Evolutionary conservation across 805 yeast species (phyloP).

Genomic region (Sugiyamaella marilandica): DNA sequence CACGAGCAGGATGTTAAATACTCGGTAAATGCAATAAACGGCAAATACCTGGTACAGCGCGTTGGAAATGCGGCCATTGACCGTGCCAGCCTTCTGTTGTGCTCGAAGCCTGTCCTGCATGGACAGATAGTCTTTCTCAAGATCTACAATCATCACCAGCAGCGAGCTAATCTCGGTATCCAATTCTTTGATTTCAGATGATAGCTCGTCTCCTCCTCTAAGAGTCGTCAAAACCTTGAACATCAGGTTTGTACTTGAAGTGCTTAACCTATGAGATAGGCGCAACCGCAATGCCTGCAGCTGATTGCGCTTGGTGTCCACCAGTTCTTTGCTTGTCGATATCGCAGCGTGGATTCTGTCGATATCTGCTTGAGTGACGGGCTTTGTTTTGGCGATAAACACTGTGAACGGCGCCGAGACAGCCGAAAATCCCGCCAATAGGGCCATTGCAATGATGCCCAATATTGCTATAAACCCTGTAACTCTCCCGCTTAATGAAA

Average conservation of each 20-base stretch:
- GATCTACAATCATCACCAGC: conserved; percentile 29
- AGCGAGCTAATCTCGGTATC: conserved; percentile 35
- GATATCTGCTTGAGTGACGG: conserved; percentile 29
- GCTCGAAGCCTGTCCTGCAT: conserved; percentile 23
- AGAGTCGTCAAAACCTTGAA: conserved; percentile 25
- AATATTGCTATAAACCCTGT: conserved; percentile 35
- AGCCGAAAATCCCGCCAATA: conserved; percentile 38
- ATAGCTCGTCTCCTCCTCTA: conserved; percentile 22
- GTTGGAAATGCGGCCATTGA: conserved; percentile 29
- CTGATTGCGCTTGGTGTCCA: conserved; percentile 24
- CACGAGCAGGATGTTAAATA: conserved; percentile 30
- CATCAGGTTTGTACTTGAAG: conserved; percentile 27
- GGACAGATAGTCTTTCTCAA: conserved; percentile 30
- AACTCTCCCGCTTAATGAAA: conserved; percentile 20
- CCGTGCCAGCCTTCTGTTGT: conserved; percentile 28
- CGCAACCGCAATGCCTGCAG: conserved; percentile 6
- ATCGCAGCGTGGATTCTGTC: conserved; percentile 29
- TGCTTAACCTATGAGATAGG: conserved; percentile 19
- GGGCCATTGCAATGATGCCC: conserved; percentile 40
- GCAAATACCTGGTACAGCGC: conserved; percentile 32
- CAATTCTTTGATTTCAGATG: conserved; percentile 18
- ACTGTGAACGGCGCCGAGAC: conserved; percentile 39
- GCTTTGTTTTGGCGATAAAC: conserved; percentile 27
- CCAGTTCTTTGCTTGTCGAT: conserved; percentile 29
- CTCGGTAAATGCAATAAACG: conserved; percentile 39